A percentile compares a stretch with the other conserved stretches of the same genome.
phyloP scores from a whole-genome alignment of 2,329 filamentous ascomycete genomes.

The Neonectria punicea region DNA sequence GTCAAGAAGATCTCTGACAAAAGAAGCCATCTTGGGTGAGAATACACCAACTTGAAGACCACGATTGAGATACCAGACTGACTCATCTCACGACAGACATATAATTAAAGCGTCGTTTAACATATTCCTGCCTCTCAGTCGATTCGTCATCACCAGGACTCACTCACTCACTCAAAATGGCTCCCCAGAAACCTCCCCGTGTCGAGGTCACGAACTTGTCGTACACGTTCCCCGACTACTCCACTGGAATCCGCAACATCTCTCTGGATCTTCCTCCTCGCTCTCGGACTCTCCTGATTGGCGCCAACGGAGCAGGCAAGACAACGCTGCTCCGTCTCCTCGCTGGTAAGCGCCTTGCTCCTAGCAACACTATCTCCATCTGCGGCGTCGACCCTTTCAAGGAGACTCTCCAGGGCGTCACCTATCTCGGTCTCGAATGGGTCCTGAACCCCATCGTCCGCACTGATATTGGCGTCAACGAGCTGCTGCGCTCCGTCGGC shows the following conservation, averaged over 20 bases:
- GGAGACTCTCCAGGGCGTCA: conserved; percentile 89
- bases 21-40: neutral
- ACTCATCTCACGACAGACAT: neutral
- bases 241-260: conserved; percentile 80
- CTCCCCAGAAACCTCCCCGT: conserved; percentile 57
- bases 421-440: conserved; percentile 97
- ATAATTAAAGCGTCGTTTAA: neutral
- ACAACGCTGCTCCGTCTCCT: conserved; percentile 95
- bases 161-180: conserved; percentile 40
- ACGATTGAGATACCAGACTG: neutral
- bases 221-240: conserved; percentile 90
- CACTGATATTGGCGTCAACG: conserved; percentile 90
- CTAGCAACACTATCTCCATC: conserved; percentile 77
- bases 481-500: conserved; percentile 86
- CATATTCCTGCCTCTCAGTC: neutral
- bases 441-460: conserved; percentile 96
- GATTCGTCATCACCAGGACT: conserved; percentile 14
- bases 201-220: conserved; percentile 81
- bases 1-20: neutral
- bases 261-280: conserved; percentile 80
- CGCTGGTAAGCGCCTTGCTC: conserved; percentile 93
- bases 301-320: conserved; percentile 97
- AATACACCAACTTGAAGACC: neutral
- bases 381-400: conserved; percentile 92
- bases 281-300: conserved; percentile 90